Evolutionary conservation across 1,284 basidiomycete genomes (phyloP).

Genomic region (Laetiporus sulphureus): DNA sequence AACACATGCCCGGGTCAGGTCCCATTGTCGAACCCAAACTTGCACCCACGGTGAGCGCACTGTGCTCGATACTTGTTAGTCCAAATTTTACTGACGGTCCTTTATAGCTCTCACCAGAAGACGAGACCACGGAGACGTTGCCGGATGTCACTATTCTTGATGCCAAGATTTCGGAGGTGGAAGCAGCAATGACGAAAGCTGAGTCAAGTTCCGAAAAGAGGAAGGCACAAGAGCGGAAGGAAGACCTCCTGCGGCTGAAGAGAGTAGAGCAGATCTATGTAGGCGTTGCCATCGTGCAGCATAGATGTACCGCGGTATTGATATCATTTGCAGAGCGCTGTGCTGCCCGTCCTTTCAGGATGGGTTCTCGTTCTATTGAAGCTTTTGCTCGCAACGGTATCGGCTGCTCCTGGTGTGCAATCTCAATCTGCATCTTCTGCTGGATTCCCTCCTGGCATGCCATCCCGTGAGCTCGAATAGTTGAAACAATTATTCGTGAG

Average conservation of each 20-base stretch:
- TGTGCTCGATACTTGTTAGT: slow-evolving; percentile 1
- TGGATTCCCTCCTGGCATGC: slow-evolving; percentile 61
- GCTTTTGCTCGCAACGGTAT: slow-evolving; percentile 83
- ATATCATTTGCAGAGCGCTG: slow-evolving; percentile 48
- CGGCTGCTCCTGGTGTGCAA: slow-evolving; percentile 56
- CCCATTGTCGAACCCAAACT: slow-evolving; percentile 29
- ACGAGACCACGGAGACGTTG: slow-evolving; percentile 53
- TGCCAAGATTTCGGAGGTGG: slow-evolving; percentile 63
- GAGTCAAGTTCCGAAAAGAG: slow-evolving; percentile 50
- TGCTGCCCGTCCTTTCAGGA: slow-evolving; percentile 76
- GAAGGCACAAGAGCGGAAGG: slow-evolving; percentile 60
- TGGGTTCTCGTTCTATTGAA: slow-evolving; percentile 91
- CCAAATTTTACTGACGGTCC: no score
- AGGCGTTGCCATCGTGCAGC: slow-evolving; percentile 25
- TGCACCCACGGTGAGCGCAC: slow-evolving; percentile 31
- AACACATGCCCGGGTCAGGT: slow-evolving; percentile 65
- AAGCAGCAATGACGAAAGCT: slow-evolving; percentile 48
- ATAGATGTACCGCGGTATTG: not conserved
- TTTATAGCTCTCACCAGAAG: slow-evolving; percentile 36
- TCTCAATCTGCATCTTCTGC: slow-evolving; percentile 58
- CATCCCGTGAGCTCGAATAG: slow-evolving; percentile 50
- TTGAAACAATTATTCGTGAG: slow-evolving; percentile 41
- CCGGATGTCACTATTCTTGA: slow-evolving; percentile 68
- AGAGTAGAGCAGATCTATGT: slow-evolving; percentile 91
- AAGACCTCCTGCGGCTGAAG: slow-evolving; percentile 79